Conservation (phyloP, 192 early-diverging fungal genomes). For the Rhizophagus sp. region DNA sequence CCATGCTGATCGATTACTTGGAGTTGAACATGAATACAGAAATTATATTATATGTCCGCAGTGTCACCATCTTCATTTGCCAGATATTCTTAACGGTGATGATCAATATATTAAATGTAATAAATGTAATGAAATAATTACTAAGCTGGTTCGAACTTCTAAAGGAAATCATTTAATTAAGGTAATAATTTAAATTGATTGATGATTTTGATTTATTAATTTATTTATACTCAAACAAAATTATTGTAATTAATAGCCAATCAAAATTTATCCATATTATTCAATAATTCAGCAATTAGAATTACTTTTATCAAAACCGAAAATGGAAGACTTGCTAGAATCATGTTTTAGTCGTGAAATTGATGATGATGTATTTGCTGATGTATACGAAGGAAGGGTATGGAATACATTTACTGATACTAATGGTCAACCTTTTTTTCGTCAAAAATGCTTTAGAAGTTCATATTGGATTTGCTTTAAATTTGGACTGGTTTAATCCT, state of each 20-base stretch:
- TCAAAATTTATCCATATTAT: background rate
- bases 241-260: background rate
- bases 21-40: no score
- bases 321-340: background rate
- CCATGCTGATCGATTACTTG: no score
- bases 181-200: no score
- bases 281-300: background rate
- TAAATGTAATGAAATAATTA: no score
- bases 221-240: no score
- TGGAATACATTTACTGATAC: background rate
- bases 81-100: no score
- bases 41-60: no score
- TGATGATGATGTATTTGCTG: background rate
- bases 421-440: background rate
- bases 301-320: background rate
- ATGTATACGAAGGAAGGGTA: background rate
- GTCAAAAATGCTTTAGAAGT: background rate
- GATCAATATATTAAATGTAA: no score
- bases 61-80: no score
- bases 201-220: no score
- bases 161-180: no score
- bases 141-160: no score
- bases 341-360: background rate
- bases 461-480: constrained; percentile 5
- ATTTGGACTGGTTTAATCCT: constrained; percentile 14